These are phyloP conservation scores for Raphidocelis subcapitata DNA, from an alignment of 139 green algal genomes.

Conservation along the genomic window DNA sequence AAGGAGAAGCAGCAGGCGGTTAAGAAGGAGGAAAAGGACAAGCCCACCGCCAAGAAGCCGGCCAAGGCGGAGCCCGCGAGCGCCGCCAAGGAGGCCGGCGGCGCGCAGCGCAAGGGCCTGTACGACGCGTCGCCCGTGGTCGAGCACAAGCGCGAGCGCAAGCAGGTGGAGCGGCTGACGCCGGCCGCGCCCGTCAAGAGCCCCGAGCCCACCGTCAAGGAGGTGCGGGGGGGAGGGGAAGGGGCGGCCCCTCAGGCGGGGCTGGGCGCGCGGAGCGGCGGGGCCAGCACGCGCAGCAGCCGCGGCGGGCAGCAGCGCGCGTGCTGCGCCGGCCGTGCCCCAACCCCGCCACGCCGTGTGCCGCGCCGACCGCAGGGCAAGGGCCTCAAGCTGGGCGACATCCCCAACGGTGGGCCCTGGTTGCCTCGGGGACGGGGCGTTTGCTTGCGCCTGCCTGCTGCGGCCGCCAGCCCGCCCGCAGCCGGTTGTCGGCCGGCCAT, in stretches of 20 bases:
- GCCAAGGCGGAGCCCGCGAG: slow-evolving; percentile 4
- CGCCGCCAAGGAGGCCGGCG: not conserved
- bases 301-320: no score
- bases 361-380: slow-evolving; percentile 52
- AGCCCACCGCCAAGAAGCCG: no score
- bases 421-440: not conserved
- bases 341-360: no score
- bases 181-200: not conserved
- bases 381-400: slow-evolving; percentile 66
- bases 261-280: not conserved
- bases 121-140: slow-evolving; percentile 4
- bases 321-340: no score
- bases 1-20: not conserved
- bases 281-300: no score
- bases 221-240: not conserved
- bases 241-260: not conserved
- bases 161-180: slow-evolving; percentile 11
- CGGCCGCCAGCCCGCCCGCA: not conserved
- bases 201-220: not conserved
- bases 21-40: slow-evolving; percentile 11
- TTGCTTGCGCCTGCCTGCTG: not conserved
- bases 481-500: no score
- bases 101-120: not conserved
- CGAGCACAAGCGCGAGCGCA: slow-evolving; percentile 16
- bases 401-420: slow-evolving; percentile 63